Evolutionary conservation across 495 filamentous ascomycete species (phyloP), one percentile per base, ranked within the genome.

Genomic region (Barbatosphaeria neglecta): DNA sequence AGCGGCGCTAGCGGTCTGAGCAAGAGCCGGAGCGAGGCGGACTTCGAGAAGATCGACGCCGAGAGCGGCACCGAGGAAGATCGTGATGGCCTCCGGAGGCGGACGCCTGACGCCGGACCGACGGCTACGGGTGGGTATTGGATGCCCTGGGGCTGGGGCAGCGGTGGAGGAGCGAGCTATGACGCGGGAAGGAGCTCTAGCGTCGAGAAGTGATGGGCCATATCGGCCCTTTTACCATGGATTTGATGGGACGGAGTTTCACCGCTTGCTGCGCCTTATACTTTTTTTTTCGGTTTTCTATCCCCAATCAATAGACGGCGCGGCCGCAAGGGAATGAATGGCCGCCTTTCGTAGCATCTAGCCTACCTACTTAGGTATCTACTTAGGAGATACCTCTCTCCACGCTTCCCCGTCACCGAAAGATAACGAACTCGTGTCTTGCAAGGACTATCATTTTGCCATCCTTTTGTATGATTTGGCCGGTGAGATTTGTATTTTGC

Each of bases 11-110:
- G 67, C 59, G 74, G 78, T 7, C 55, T 87, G 57, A 74, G 67
- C 37, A 87, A 84, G 72, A 87, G 82, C 54, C 70, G 72, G 49
- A 86, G 82, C 45, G 84, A 87, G 52, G 74, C 72, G 28, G 87
- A 89, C 49, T 95, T 95, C 58, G 84, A 90, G 55, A 81, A 83
- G 55, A 81, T 95, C 50, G 82, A 87, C 31, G 71, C 73, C n/a
- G 82, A 84, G 46, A 83, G 83, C 52, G 71, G 73, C 1, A 70
- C 62, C 27, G 75, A 74, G 35, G 73, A 68, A 38, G 59, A 63
- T 50, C 55, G 56, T 58, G 46, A 59, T 56, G 38, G 19, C 35
- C 24, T 7, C 53, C 48, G 15, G 55, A 50, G 11, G 37, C 40
- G 37, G 43, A 43, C 10, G 37, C 46, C 17, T 31, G 49, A 25